A percentile compares a stretch with the other conserved stretches of the same genome.
Evolutionary conservation across 768 basidiomycete species (phyloP).

Genomic region (Crucibulum laeve): DNA sequence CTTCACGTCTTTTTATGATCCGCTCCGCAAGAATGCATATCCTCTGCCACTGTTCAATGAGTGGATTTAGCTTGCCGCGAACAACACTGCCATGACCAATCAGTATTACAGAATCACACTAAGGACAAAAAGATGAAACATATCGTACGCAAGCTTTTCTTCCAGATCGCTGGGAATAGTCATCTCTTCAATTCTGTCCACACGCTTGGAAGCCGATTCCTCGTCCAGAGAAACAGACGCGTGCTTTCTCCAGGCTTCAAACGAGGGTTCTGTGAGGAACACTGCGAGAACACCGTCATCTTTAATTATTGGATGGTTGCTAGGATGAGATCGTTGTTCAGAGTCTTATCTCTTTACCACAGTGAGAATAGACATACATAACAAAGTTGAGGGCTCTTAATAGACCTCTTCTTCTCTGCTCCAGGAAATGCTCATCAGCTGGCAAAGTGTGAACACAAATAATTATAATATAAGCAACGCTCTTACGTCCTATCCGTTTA

Average conservation of each 20-base stretch:
- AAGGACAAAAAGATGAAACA: background rate
- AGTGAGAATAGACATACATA: constrained; percentile 35
- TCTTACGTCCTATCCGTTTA: constrained; percentile 87
- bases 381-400: constrained; percentile 76
- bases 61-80: constrained; percentile 65
- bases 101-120: constrained; percentile 4
- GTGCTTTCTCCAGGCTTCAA: constrained; percentile 86
- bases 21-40: constrained; percentile 86
- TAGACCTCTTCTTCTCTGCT: constrained; percentile 85
- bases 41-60: constrained; percentile 91
- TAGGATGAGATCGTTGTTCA: constrained; percentile 9
- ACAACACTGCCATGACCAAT: constrained; percentile 45
- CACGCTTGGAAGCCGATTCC: constrained; percentile 75
- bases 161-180: constrained; percentile 89
- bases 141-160: constrained; percentile 73
- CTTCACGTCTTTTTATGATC: constrained; percentile 84
- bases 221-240: constrained; percentile 77
- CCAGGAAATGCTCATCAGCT: constrained; percentile 89
- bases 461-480: constrained; percentile 11
- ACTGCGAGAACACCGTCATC: constrained; percentile 80
- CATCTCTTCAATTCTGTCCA: constrained; percentile 87
- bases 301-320: constrained; percentile 90
- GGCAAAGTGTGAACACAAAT: constrained; percentile 9
- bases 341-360: background rate
- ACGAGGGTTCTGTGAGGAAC: constrained; percentile 79